Base-by-base conservation (phyloP, 1,139 yeast species). In the Debaryomycetaceae sp. region DNA sequence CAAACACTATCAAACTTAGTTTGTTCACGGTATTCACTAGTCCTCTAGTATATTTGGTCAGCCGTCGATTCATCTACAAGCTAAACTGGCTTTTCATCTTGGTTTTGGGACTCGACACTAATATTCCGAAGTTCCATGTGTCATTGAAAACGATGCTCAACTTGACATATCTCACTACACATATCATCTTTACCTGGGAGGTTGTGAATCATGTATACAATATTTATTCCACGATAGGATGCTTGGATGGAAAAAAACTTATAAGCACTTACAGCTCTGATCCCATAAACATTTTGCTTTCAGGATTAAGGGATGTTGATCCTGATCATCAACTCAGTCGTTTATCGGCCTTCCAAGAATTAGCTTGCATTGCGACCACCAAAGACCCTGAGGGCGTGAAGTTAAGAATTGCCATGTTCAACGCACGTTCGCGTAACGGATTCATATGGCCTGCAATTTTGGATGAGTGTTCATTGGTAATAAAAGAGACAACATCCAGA, bases 151-250 rank as follows among this genome's bases (percentile, higher is more conserved):
- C 74, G n/a, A 51, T 72, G 37, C 27, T 72, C 9, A 63, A 68
- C 40, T 52, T 77, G 6, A 54, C 72, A 2, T 60, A 69, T 38
- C 54, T 72, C 2, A 65, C 81, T 5, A 69, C 74, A 49, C 55
- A 75, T 8, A 51, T 76, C 5, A 53, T 75, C 4, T 54, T 75
- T 37, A 56, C 72, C 20, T 86, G 90, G 87, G 90, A 84, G 53
- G 48, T 80, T 8, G 65, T 80, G 33, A 85, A 87, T 60, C 76
- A 79, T 47, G 69, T 82, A 2, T 90, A 82, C 58, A 72, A 80
- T 50, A 84, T 89, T 4, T 91, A 88, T 62, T 76, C 91, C 58
- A 77, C 90, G 6, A 76, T 87, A 49, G 97, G 97, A 0, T 93
- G 98, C 52, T 63, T 86, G 42, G 89, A 86, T 55, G 81, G 88